Conservation (phyloP, 2,329 filamentous ascomycete genomes). For the Scedosporium boydii region DNA sequence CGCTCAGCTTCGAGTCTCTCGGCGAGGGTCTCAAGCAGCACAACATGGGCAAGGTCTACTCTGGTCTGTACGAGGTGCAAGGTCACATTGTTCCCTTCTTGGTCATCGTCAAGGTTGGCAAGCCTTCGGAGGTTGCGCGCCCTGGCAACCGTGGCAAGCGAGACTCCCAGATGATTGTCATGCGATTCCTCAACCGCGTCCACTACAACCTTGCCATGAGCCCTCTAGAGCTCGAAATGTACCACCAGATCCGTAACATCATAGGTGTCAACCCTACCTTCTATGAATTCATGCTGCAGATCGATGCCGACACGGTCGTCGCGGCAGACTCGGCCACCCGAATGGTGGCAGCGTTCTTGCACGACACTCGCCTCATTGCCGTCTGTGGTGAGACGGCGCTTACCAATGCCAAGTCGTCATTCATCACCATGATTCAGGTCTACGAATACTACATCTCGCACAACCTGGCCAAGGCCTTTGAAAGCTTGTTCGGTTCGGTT, state of each 20-base stretch:
- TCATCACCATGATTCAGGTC: conserved; percentile 98
- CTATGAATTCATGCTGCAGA: conserved; percentile 93
- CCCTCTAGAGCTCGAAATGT: conserved; percentile 93
- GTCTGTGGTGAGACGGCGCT: conserved; percentile 91
- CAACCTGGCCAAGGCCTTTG: conserved; percentile 93
- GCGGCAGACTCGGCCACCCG: conserved; percentile 82
- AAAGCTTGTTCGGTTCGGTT: conserved; percentile 92
- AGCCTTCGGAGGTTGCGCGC: conserved; percentile 92
- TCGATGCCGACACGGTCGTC: conserved; percentile 95
- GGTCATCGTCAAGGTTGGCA: conserved; percentile 94
- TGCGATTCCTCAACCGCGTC: conserved; percentile 98
- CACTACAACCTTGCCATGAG: conserved; percentile 97
- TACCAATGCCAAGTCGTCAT: conserved; percentile 85
- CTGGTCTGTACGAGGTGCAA: conserved; percentile 92
- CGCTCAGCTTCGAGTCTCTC: conserved; percentile 90
- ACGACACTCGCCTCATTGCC: conserved; percentile 88
- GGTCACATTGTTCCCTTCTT: conserved; percentile 97
- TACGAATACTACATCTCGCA: conserved; percentile 99
- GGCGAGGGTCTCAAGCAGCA: conserved; percentile 95
- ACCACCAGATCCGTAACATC: conserved; percentile 96
- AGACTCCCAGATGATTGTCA: conserved; percentile 96
- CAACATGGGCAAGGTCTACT: conserved; percentile 99
- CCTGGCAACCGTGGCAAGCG: conserved; percentile 97
- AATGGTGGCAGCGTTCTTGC: conserved; percentile 82
- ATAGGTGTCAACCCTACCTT: conserved; percentile 98